Evolutionary conservation across 2,329 filamentous ascomycete species (phyloP), one percentile per base, ranked within the genome.

Genomic region (Verticillium nubilum): DNA sequence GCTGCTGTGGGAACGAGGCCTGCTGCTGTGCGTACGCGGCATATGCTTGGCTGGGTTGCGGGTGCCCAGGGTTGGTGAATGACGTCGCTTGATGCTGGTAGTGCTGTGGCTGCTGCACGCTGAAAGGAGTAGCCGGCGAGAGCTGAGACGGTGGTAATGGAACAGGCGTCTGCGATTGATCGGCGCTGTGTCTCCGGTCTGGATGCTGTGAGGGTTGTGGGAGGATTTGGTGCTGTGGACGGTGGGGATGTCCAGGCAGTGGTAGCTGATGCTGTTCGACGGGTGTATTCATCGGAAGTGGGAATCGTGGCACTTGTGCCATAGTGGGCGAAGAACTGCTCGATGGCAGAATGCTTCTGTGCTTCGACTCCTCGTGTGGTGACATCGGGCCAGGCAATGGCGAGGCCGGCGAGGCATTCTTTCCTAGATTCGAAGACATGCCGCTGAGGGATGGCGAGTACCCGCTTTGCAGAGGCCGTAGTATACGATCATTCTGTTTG

Each of bases 401-500:
- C 10, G 54, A 28, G 4, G 35, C 13, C 13, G 54, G 54, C 13
- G 47, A 5, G 6, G 9, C 19, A 50, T n/a, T 10, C 25, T 50
- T 37, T 13, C 54, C 33, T 13, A 25, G 33, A 15, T 26, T 56
- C 29, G n/a, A 19, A 17, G 25, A 9, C 7, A 47, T 26, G 25
- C 35, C 25, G 3, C 33, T 27, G 6, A 47, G 9, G 4, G 54
- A 56, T 17, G 54, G 54, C 19, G 54, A 56, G 33, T 56, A 37
- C 2, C 33, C 33, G 7, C 25, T 63, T 17, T 52, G 65, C 6
- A 67, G 56, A 35, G 66, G 64, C 5, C 61, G 64, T 12, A 72
- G 70, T 1, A 72, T 63, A 13, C 69, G 67, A 25, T 75, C 72
- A 58, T 67, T 73, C 62, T 64, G 54, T 5, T 15, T n/a, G 13